Evolutionary conservation across 1,284 basidiomycete species (phyloP).

Genomic region (Boletus smithii): DNA sequence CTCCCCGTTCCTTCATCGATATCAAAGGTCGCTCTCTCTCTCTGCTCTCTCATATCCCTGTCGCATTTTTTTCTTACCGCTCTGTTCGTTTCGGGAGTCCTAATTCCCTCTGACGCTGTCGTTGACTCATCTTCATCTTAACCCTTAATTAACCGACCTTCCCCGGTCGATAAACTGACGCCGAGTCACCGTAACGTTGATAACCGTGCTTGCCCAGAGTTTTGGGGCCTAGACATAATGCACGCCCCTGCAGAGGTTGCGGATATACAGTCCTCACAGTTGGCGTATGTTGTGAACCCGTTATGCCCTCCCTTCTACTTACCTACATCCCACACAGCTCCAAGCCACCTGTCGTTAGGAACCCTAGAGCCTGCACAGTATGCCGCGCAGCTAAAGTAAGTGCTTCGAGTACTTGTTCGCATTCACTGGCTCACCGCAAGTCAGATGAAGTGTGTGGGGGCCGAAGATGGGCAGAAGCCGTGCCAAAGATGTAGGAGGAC

Average conservation of each 20-base stretch:
- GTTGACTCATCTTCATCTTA: slow-evolving; percentile 30
- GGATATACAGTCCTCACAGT: slow-evolving; percentile 34
- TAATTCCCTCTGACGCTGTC: slow-evolving; percentile 9
- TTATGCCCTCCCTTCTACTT: slow-evolving; percentile 9
- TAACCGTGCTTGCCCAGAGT: slow-evolving; percentile 30
- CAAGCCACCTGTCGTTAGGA: slow-evolving; percentile 61
- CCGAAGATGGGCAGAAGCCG: slow-evolving; percentile 71
- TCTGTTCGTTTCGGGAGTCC: slow-evolving; percentile 2
- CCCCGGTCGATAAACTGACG: slow-evolving; percentile 41
- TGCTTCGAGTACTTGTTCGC: slow-evolving; percentile 16
- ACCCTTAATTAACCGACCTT: slow-evolving; percentile 40
- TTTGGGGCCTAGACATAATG: slow-evolving; percentile 27
- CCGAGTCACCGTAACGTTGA: slow-evolving; percentile 40
- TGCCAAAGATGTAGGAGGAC: slow-evolving; percentile 79
- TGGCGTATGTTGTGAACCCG: slow-evolving; percentile 19
- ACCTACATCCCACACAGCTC: slow-evolving; percentile 29
- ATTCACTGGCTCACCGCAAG: slow-evolving; percentile 18
- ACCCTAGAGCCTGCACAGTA: slow-evolving; percentile 76
- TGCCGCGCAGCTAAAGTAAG: slow-evolving; percentile 76
- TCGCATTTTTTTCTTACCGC: slow-evolving; percentile 1
- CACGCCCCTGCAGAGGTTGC: slow-evolving; percentile 26
- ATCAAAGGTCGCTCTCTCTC: slow-evolving; percentile 19
- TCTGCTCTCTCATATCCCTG: slow-evolving; percentile 9
- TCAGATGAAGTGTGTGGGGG: slow-evolving; percentile 85
- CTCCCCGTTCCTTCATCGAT: slow-evolving; percentile 35